These are phyloP conservation scores for Ogataea chonburiensis DNA, from an alignment of 805 yeast genomes.

Conservation along the genomic window DNA sequence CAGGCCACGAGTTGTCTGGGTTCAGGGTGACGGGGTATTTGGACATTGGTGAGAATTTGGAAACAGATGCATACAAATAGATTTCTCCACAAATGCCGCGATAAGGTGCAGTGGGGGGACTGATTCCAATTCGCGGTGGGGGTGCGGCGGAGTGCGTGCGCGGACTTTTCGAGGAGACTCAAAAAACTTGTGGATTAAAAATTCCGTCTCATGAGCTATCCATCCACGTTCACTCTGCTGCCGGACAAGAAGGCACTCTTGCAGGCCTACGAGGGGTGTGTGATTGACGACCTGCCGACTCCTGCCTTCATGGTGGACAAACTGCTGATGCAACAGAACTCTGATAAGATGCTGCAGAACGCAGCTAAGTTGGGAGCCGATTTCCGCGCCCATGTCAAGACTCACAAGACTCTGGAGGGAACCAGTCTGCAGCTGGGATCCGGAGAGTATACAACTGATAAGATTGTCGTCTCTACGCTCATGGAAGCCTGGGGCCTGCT, in stretches of 20 bases:
- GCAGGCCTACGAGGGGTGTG: conserved; percentile 40
- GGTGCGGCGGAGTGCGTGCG: no score
- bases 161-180: no score
- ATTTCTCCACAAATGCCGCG: not conserved
- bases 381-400: conserved; percentile 74
- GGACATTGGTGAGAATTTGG: conserved; percentile 5
- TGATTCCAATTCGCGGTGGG: no score
- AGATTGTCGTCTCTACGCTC: conserved; percentile 67
- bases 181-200: no score
- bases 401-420: conserved; percentile 69
- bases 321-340: conserved; percentile 41
- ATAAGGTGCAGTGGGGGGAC: conserved; percentile 3
- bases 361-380: conserved; percentile 38
- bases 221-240: conserved; percentile 22
- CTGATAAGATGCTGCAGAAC: conserved; percentile 48
- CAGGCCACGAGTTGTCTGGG: conserved; percentile 34
- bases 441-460: conserved; percentile 41
- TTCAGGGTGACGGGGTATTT: conserved; percentile 19
- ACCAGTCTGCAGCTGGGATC: conserved; percentile 51
- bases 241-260: conserved; percentile 27
- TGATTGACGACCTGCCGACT: conserved; percentile 46
- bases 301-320: conserved; percentile 56
- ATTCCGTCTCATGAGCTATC: conserved; percentile 22
- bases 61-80: not conserved
- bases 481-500: conserved; percentile 59